Base-by-base conservation (phyloP, 1,139 yeast genomes). In the Meyerozyma guilliermondii region DNA sequence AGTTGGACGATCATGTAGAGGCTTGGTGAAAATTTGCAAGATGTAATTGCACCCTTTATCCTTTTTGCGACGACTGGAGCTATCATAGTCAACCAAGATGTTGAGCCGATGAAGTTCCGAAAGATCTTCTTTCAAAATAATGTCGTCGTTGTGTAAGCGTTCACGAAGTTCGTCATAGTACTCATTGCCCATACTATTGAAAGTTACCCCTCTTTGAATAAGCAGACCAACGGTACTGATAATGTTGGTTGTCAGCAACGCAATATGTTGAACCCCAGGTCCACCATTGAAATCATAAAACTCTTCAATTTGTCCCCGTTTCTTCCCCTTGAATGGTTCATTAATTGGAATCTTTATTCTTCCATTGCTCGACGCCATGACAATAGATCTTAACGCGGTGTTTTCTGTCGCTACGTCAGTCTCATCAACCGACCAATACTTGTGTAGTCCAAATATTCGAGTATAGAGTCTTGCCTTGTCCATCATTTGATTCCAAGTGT, bases 341-440 rank as follows among this genome's bases (percentile, higher is more conserved):
- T 87, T 87, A 39, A 87, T 77, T 8, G 95, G 95, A 77, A 87
- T 81, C 59, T 85, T 85, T 50, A 86, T 76, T 39, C 56, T 61
- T 5, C 84, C 87, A 52, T 81, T 80, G 11, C 74, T 67, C 5
- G 86, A 79, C 0, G 91, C 77, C 91, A 87, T 83, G 11, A 87
- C 95, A 20, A 81, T 76, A 5, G 94, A 83, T 46, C 78, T 73
- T 43, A 87, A 71, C 0, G 92, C 86, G 1, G 91, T 77, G 50
- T 66, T 79, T 41, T 76, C 79, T 0, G 95, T 86, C 39, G 73
- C 69, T n/a, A 87, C 75, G 50, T 83, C 87, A 36, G 66, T 68
- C 52, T 87, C 94, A 60, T 86, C 95, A 16, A 84, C 94, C 0
- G 92, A 82, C 95, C 95, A 85, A 58, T 78, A 87, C 51, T 80